These are phyloP conservation scores for Prunus yedoensis DNA, from an alignment of 331 rosid genomes.

Conservation along the genomic window DNA sequence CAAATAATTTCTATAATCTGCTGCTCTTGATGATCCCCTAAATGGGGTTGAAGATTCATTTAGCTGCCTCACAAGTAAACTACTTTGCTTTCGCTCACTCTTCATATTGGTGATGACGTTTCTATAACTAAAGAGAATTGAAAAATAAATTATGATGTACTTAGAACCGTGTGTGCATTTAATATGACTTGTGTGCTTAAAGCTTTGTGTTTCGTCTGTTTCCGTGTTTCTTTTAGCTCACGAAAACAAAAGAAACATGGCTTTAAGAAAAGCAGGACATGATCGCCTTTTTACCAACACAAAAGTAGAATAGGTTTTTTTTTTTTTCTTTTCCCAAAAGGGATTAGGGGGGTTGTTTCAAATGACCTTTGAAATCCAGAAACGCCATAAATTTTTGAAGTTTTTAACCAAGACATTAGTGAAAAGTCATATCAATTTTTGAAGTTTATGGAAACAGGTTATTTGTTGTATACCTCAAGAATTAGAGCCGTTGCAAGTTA, in stretches of 20 bases:
- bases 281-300: background rate
- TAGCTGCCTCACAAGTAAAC: background rate
- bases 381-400: no score
- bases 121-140: no score
- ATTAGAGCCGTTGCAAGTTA: background rate
- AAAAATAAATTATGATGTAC: background rate
- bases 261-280: background rate
- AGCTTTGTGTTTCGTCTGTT: background rate
- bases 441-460: no score
- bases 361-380: no score
- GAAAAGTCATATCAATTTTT: no score
- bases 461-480: background rate
- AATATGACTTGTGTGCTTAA: background rate
- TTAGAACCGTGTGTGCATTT: no score
- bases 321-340: background rate
- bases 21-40: background rate
- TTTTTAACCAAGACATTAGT: no score
- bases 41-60: background rate
- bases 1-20: background rate
- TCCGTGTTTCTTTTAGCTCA: slow-evolving; percentile 6
- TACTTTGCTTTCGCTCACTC: no score
- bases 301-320: background rate
- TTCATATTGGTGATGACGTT: no score
- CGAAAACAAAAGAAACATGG: no score
- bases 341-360: background rate